Percentiles rank a stretch among this genome's conserved stretches.
Conservation (phyloP, 139 green algal genomes). For the Chlorella sp. region DNA sequence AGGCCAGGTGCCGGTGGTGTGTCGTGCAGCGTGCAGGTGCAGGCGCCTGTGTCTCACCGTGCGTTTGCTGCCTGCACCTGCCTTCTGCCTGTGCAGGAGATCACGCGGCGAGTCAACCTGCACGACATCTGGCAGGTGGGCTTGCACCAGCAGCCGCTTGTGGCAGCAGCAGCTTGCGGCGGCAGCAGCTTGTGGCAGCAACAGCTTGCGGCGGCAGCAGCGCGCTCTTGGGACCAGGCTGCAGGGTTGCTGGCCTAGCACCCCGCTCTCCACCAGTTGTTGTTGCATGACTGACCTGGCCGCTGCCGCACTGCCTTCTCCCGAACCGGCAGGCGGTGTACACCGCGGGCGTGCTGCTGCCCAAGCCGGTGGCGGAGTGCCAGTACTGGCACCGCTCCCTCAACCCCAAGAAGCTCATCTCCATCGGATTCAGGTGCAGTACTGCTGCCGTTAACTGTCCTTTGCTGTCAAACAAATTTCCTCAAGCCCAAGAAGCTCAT, state of each 20-base stretch:
- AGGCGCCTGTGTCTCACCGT: too few species aligned
- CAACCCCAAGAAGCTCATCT: constrained; percentile 97
- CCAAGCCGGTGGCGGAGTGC: constrained; percentile 86
- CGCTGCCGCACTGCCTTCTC: too few species aligned
- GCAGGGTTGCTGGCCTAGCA: too few species aligned
- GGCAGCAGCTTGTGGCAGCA: constrained; percentile 37
- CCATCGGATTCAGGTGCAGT: constrained; percentile 81
- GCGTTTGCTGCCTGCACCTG: too few species aligned
- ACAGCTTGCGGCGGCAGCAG: constrained; percentile 88
- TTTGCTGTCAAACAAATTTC: too few species aligned
- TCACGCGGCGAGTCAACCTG: constrained; percentile 66
- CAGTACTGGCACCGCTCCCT: constrained; percentile 97
- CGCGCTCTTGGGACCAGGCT: too few species aligned
- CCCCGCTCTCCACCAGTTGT: too few species aligned
- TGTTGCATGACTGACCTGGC: too few species aligned
- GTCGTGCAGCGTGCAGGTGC: too few species aligned
- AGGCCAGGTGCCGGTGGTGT: too few species aligned
- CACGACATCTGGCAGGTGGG: constrained; percentile 37
- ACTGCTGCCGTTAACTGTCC: too few species aligned
- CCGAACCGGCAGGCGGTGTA: constrained; percentile 98
- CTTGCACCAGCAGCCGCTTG: constrained; percentile 65
- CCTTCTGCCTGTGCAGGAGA: constrained; percentile 43
- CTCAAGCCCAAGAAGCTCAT: constrained; percentile 98
- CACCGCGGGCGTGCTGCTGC: constrained; percentile 96
- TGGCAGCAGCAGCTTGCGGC: constrained; percentile 83